phyloP scores from a whole-genome alignment of 768 basidiomycete species.

The Amanita pseudoporphyria region DNA sequence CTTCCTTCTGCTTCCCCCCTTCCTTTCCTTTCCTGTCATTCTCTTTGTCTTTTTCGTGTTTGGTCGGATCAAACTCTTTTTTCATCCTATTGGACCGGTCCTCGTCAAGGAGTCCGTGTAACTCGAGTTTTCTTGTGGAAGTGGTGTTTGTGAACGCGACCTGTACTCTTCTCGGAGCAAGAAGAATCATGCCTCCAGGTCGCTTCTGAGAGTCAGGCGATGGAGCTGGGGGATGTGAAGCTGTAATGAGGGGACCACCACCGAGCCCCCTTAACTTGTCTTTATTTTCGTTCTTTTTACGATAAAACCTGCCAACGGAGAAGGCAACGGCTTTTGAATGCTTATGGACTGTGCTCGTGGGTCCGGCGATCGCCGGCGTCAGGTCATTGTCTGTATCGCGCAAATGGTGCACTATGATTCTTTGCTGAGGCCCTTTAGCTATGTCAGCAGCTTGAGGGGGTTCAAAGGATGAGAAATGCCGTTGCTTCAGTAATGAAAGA shows the following conservation, averaged over 20 bases:
- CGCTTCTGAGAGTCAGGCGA: slow-evolving; percentile 16
- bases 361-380: slow-evolving; percentile 35
- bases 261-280: slow-evolving; percentile 5
- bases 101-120: slow-evolving; percentile 57
- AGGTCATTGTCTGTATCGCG: slow-evolving; percentile 34
- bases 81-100: slow-evolving; percentile 17
- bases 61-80: slow-evolving; percentile 12
- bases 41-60: slow-evolving; percentile 13
- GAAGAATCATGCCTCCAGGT: slow-evolving; percentile 42
- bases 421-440: slow-evolving; percentile 55
- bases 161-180: slow-evolving; percentile 71
- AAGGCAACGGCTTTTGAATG: slow-evolving; percentile 75
- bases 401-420: slow-evolving; percentile 51
- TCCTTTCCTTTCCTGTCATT: slow-evolving; percentile 19
- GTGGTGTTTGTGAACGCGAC: slow-evolving; percentile 70
- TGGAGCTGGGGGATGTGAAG: slow-evolving; percentile 1
- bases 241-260: slow-evolving; percentile 2
- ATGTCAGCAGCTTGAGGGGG: slow-evolving; percentile 32
- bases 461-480: not conserved
- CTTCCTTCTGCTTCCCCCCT: slow-evolving; percentile 20
- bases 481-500: not conserved
- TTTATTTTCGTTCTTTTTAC: slow-evolving; percentile 11
- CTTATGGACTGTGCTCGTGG: slow-evolving; percentile 65
- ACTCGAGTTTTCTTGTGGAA: slow-evolving; percentile 57
- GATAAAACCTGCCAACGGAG: slow-evolving; percentile 64